Base-by-base conservation (phyloP, 768 basidiomycete genomes). In the Russula ochroleuca region DNA sequence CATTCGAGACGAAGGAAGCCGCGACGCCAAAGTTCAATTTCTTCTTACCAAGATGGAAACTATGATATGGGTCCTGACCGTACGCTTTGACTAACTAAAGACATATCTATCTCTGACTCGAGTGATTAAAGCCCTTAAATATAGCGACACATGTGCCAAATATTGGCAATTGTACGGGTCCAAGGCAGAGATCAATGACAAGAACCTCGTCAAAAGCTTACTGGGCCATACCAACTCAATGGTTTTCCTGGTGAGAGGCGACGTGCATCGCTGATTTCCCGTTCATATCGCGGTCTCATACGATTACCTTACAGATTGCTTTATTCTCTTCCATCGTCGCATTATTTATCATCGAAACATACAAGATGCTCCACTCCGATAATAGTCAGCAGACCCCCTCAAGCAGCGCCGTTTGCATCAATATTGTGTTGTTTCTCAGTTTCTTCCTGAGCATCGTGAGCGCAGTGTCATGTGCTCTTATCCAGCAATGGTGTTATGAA, bases 301-400 rank as follows among this genome's bases (percentile, higher is more conserved):
- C 15, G 4, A 31, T 38, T 37, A 31, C 15, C 7, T 40, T 31
- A 15, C 11, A 64, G 63, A 59, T 33, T 23, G n/a, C 4, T n/a
- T 43, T 69, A 8, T 69, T 69, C 51, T 66, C 69, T 14, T 51
- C 65, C 15, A 69, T 61, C 31, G 58, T 67, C 31, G 61, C 65
- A 37, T 56, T 62, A 35, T 69, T 69, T 35, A 57, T 69, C 47
- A 57, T 69, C 45, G 59, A 69, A 49, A 61, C 45, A 48, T 69
- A 69, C 52, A 54, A 66, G 40, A 49, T 5, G 0, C 45, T 69
- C n/a, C 52, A n/a, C n/a, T 52, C 19, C 61, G n/a, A n/a, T n/a
- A n/a, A n/a, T n/a, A n/a, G n/a, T n/a, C 67, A 10, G 62, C n/a
- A n/a, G n/a, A n/a, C n/a, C n/a, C n/a, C n/a, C n/a, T n/a, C n/a